These are phyloP conservation scores for Nyssa sinensis DNA, from an alignment of 148 eudicot species.

Conservation along the genomic window DNA sequence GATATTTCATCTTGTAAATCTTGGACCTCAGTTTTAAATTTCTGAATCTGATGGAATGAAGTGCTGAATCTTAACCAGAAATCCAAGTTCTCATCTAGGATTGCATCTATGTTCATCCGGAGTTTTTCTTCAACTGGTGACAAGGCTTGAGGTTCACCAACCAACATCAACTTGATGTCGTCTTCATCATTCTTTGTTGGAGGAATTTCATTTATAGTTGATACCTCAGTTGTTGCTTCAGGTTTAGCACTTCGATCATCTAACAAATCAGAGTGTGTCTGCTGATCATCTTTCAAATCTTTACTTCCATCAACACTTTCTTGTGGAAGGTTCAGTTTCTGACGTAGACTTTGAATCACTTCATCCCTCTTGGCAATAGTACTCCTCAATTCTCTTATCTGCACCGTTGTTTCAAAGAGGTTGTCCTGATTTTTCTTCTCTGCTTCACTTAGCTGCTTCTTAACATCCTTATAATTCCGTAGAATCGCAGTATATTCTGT, in stretches of 20 bases:
- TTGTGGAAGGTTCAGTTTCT: slow-evolving; percentile 41
- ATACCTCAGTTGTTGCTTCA: slow-evolving; percentile 1
- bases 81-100: slow-evolving; percentile 72
- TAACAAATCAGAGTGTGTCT: not conserved
- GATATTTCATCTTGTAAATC: slow-evolving; percentile 56
- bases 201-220: no score
- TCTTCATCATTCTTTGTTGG: slow-evolving; percentile 21
- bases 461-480: slow-evolving; percentile 57
- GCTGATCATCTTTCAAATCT: not conserved
- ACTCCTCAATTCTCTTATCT: slow-evolving; percentile 45
- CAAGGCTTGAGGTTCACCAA: slow-evolving; percentile 23
- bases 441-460: slow-evolving; percentile 49
- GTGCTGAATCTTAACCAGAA: slow-evolving; percentile 83
- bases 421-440: slow-evolving; percentile 49
- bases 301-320: slow-evolving; percentile 24
- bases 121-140: slow-evolving; percentile 65
- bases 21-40: slow-evolving; percentile 58
- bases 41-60: slow-evolving; percentile 65
- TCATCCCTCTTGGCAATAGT: slow-evolving; percentile 56
- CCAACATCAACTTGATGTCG: slow-evolving; percentile 31
- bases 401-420: slow-evolving; percentile 38
- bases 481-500: slow-evolving; percentile 62
- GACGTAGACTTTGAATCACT: slow-evolving; percentile 56
- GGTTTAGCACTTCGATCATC: not conserved
- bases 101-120: slow-evolving; percentile 56